Percentiles rank a stretch among this genome's conserved stretches.
Evolutionary conservation across 2,329 filamentous ascomycete genomes (phyloP).

Genomic region (Penicillium sclerotigenum): DNA sequence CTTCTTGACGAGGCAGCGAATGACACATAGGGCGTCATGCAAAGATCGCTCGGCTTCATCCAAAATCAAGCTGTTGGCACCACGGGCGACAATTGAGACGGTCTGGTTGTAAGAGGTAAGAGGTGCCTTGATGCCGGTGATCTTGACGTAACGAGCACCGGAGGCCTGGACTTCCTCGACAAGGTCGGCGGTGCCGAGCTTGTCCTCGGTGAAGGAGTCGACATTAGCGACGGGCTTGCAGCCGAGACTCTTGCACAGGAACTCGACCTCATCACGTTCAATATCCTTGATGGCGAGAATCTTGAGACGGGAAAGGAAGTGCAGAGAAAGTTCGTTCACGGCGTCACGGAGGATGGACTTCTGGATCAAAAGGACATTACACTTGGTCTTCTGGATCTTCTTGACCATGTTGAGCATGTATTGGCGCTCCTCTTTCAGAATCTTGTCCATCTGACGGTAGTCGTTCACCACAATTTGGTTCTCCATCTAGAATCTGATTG

Average conservation of each 20-base stretch:
- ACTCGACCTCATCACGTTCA: constrained; percentile 97
- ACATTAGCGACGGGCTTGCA: constrained; percentile 99
- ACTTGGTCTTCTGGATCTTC: constrained; percentile 99
- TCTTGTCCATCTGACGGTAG: constrained; percentile 99
- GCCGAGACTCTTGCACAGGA: constrained; percentile 97
- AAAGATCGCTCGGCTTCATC: constrained; percentile 96
- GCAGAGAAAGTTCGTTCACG: constrained; percentile 93
- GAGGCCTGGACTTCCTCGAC: constrained; percentile 87
- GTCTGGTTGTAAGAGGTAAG: constrained; percentile 64
- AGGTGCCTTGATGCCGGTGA: constrained; percentile 81
- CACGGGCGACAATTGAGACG: constrained; percentile 88
- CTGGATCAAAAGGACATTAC: constrained; percentile 96
- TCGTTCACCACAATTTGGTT: constrained; percentile 99
- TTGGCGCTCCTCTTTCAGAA: constrained; percentile 96
- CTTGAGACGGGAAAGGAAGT: constrained; percentile 95
- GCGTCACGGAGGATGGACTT: constrained; percentile 97
- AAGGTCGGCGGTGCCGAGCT: constrained; percentile 88
- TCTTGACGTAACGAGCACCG: constrained; percentile 89
- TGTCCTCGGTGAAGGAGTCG: constrained; percentile 98
- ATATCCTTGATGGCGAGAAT: constrained; percentile 97
- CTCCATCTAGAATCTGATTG: constrained; percentile 68
- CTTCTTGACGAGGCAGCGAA: constrained; percentile 98
- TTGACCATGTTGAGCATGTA: constrained; percentile 99
- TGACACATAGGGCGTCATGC: constrained; percentile 95
- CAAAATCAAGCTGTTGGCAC: constrained; percentile 88